Conservation (phyloP, 1,139 yeast genomes). For the Magnusiomyces sp. region DNA sequence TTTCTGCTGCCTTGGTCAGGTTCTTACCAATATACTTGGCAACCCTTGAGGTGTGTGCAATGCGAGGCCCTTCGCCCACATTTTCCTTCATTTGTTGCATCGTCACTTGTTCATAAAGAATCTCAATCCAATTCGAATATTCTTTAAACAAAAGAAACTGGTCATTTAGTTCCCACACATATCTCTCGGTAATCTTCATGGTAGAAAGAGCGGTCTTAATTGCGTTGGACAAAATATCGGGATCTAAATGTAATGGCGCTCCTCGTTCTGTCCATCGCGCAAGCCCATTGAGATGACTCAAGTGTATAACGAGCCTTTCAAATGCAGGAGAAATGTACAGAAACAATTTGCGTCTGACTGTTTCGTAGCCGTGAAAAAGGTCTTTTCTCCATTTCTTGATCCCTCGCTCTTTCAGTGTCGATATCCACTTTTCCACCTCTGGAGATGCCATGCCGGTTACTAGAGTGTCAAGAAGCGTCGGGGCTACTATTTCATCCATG, state of each 20-base stretch:
- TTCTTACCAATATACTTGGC: constrained; percentile 19
- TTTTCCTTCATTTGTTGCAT: constrained; percentile 15
- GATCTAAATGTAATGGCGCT: constrained; percentile 30
- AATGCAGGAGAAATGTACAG: constrained; percentile 47
- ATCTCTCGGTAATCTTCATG: constrained; percentile 35
- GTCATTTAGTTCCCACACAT: constrained; percentile 42
- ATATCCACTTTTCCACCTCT: constrained; percentile 42
- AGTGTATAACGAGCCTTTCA: constrained; percentile 49
- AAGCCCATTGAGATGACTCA: constrained; percentile 42
- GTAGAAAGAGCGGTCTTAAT: constrained; percentile 30
- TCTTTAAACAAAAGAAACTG: constrained; percentile 47
- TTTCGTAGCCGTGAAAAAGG: constrained; percentile 45
- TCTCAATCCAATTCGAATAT: constrained; percentile 37
- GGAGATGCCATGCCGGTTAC: constrained; percentile 51
- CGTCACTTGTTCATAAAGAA: constrained; percentile 19
- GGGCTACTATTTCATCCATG: constrained; percentile 15
- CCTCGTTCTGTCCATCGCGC: constrained; percentile 35
- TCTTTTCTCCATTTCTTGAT: constrained; percentile 48
- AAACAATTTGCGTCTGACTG: constrained; percentile 39
- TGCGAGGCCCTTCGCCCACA: constrained; percentile 16
- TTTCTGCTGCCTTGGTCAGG: constrained; percentile 1
- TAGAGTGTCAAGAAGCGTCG: constrained; percentile 41
- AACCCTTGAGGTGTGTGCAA: constrained; percentile 21
- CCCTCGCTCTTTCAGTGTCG: constrained; percentile 59
- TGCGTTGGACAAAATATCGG: constrained; percentile 27